Conservation (phyloP, 78 protist genomes). For the Guillardia theta region DNA sequence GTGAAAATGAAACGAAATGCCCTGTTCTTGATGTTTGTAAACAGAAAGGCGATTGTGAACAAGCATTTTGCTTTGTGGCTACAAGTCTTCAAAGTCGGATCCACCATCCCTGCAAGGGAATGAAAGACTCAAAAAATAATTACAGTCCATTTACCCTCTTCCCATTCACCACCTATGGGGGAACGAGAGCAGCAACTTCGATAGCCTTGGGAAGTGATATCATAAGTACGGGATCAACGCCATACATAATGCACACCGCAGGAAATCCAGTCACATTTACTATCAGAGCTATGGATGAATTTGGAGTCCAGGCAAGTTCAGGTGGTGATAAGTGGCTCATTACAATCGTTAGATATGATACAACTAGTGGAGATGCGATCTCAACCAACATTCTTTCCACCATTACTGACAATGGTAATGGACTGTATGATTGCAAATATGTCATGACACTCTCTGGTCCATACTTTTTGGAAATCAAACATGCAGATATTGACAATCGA, state of each 20-base stretch:
- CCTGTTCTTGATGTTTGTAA: background rate
- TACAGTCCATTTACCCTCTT: background rate
- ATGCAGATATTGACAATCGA: background rate
- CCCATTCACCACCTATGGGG: background rate
- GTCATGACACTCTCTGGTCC: background rate
- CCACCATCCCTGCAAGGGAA: background rate
- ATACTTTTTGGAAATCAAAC: background rate
- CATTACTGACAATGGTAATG: background rate
- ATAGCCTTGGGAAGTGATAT: too few relatives aligned
- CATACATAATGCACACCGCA: too few relatives aligned
- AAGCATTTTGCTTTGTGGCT: background rate
- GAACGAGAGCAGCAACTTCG: background rate
- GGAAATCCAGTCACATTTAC: background rate
- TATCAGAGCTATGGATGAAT: background rate
- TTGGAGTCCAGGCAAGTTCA: background rate
- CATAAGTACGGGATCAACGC: too few relatives aligned
- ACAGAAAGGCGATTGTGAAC: background rate
- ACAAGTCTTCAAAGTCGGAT: background rate
- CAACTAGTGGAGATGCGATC: background rate
- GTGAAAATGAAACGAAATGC: background rate
- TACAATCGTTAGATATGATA: background rate
- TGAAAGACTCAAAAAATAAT: background rate
- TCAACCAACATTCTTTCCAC: background rate
- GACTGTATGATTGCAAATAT: background rate
- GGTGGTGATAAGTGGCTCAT: background rate